Base-by-base conservation (phyloP, 805 yeast genomes). In the Kuraishia piskuri region DNA sequence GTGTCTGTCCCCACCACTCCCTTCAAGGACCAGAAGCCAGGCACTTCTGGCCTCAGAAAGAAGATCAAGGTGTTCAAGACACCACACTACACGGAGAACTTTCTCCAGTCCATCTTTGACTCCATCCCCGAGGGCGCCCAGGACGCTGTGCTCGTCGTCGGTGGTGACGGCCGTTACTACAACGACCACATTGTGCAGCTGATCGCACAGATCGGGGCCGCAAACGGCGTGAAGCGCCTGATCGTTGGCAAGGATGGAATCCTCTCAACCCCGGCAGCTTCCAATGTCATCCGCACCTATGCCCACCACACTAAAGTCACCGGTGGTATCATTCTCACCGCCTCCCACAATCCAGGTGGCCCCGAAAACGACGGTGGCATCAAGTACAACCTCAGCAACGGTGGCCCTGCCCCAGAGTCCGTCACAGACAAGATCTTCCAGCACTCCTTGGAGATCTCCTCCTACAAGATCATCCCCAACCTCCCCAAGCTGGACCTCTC, bases 311-410 rank as follows among this genome's bases (percentile, higher is more conserved):
- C 69, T 50, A 76, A 79, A 37, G 82, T 85, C 55, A 90, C 97
- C 12, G 99, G 98, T 57, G 98, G 98, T 57, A 92, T 92, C 71
- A 89, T 94, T 59, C 76, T 92, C 64, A 92, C 99, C 8, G 98
- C 98, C 1, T 86, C 96, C 22, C 99, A 92, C 71, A 92, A 92
- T 70, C 99, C 99, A 19, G 99, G 99, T 67, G 97, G 98, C 8
- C 96, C 96, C 54, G 72, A 77, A 24, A 84, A 88, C 58, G 99
- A 92, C 67, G 78, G 90, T 66, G 99, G 99, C 53, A 92, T 92
- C 75, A 92, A 92, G 74, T 94, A 94, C 75, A 94, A 92, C 70
- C 75, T 94, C 68, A 80, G 88, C 58, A 92, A 92, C 66, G 99
- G 99, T 60, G 99, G 97, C 2, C 99, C 99, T 46, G 98, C 98